Conservation (phyloP, 768 basidiomycete species). For the Kwoniella sp. region DNA sequence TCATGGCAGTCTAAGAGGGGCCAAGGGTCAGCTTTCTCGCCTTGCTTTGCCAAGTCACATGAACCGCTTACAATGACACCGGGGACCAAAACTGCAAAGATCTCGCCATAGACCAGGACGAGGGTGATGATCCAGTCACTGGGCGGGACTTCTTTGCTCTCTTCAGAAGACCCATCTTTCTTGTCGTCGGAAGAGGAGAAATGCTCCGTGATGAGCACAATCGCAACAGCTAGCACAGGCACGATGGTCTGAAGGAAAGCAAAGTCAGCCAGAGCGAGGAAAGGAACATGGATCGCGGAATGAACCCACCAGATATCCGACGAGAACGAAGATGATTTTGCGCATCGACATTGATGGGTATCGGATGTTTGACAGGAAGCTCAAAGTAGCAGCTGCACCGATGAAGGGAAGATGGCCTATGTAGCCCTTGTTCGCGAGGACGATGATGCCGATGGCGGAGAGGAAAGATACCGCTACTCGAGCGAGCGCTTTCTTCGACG, state of each 20-base stretch:
- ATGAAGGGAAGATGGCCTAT: slow-evolving; percentile 1
- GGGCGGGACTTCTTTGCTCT: background rate
- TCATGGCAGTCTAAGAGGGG: slow-evolving; percentile 16
- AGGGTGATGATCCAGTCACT: slow-evolving; percentile 16
- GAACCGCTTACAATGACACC: slow-evolving; percentile 1
- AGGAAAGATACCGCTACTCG: background rate
- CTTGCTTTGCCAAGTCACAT: background rate
- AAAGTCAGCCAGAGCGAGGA: background rate
- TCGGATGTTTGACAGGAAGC: background rate
- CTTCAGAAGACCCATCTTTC: background rate
- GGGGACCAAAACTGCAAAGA: slow-evolving; percentile 11
- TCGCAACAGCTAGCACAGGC: background rate
- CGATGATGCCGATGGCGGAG: background rate
- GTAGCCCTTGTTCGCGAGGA: background rate
- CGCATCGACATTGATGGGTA: slow-evolving; percentile 10
- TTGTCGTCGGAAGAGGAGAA: background rate
- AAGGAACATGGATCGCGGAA: background rate
- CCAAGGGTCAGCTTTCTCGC: background rate
- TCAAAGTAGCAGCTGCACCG: background rate
- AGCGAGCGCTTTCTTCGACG: background rate
- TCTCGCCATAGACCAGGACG: slow-evolving; percentile 8
- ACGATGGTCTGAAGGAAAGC: background rate
- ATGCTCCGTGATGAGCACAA: background rate
- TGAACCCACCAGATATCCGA: slow-evolving; percentile 10
- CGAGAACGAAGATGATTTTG: slow-evolving; percentile 5